phyloP scores from a whole-genome alignment of 371 early-diverging fungal genomes.

The Circinella umbellata region DNA sequence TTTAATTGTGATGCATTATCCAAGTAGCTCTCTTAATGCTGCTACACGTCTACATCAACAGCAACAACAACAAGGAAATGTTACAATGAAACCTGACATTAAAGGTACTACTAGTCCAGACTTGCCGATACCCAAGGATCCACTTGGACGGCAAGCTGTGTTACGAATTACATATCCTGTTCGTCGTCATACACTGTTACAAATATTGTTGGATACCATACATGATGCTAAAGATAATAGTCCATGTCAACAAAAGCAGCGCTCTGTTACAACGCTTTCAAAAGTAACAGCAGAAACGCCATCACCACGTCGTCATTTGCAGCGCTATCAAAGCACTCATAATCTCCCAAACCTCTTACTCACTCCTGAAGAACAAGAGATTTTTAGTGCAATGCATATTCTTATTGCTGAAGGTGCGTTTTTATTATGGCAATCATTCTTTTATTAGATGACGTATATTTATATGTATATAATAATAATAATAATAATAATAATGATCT shows the following conservation, averaged over 20 bases:
- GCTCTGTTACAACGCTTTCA: background rate
- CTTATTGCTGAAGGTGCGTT: conserved; percentile 48
- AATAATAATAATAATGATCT: background rate
- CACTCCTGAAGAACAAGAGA: conserved; percentile 31
- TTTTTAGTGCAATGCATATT: conserved; percentile 42
- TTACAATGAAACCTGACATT: background rate
- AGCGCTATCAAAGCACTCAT: background rate
- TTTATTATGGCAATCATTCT: background rate
- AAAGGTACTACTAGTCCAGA: background rate
- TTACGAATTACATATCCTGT: conserved; percentile 44
- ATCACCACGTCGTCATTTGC: conserved; percentile 1
- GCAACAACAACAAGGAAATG: background rate
- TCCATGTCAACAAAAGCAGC: conserved; percentile 23
- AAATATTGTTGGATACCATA: conserved; percentile 37
- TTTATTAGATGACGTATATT: background rate
- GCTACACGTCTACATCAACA: background rate
- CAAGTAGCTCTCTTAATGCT: conserved; percentile 30
- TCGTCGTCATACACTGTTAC: conserved; percentile 52
- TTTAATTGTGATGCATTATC: conserved; percentile 38
- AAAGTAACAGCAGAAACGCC: background rate
- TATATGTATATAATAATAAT: background rate
- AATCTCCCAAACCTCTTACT: background rate
- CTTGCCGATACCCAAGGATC: background rate
- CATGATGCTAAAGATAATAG: conserved; percentile 15
- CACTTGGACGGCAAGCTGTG: background rate